phyloP scores from a whole-genome alignment of 192 early-diverging fungal species.

The Mortierella claussenii region DNA sequence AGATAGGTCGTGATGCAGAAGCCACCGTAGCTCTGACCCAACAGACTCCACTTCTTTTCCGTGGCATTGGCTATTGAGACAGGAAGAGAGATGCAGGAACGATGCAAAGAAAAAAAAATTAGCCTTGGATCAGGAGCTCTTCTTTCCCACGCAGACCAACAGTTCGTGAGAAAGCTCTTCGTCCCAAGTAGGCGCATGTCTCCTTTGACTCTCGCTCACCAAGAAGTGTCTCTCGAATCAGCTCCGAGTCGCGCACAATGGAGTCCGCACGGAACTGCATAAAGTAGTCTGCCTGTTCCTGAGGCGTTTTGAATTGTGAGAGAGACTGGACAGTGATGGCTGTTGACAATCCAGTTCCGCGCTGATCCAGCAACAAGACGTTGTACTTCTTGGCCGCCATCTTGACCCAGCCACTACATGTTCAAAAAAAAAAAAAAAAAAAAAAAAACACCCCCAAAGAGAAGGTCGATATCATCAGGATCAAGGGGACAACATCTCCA shows the following conservation, averaged over 20 bases:
- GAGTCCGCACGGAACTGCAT: constrained; percentile 75
- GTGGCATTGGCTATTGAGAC: constrained; percentile 14
- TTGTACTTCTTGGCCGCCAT: constrained; percentile 68
- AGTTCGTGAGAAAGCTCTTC: background rate
- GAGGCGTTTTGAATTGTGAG: constrained; percentile 56
- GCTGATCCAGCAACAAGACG: constrained; percentile 73
- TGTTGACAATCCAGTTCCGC: constrained; percentile 74
- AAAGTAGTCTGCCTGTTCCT: constrained; percentile 69
- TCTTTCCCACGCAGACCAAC: background rate
- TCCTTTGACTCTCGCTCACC: constrained; percentile 4
- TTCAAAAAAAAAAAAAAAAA: no score
- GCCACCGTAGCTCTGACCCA: constrained; percentile 79
- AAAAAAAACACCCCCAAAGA: no score
- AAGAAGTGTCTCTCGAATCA: constrained; percentile 67
- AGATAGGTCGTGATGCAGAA: constrained; percentile 77
- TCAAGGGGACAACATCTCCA: no score
- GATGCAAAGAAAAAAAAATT: background rate
- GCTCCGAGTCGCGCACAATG: constrained; percentile 75
- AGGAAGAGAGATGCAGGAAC: background rate
- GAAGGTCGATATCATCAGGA: no score
- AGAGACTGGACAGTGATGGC: constrained; percentile 64
- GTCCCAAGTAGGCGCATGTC: background rate
- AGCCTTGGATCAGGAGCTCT: no score
- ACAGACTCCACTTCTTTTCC: constrained; percentile 57
- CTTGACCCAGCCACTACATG: constrained; percentile 46